Conservation (phyloP, 1,139 yeast species). For the Chernovozyma sophiae-reginae region DNA sequence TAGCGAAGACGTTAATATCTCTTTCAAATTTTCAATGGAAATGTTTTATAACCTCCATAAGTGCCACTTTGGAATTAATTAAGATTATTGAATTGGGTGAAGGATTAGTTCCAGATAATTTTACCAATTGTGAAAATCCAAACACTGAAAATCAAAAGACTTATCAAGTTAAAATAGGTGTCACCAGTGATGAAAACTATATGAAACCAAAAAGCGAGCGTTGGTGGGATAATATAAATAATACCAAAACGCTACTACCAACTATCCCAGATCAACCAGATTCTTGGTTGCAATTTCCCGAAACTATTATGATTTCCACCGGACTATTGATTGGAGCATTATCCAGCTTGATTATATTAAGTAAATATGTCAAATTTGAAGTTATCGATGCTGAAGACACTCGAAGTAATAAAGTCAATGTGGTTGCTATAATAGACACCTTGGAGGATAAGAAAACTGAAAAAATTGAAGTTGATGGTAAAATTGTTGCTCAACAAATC, state of each 20-base stretch:
- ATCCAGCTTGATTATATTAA: slow-evolving; percentile 24
- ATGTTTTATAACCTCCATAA: slow-evolving; percentile 14
- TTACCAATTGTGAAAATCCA: slow-evolving; percentile 15
- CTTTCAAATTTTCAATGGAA: slow-evolving; percentile 18
- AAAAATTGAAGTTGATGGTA: slow-evolving; percentile 1
- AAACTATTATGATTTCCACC: slow-evolving; percentile 24
- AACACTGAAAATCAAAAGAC: slow-evolving; percentile 8
- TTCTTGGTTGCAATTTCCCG: slow-evolving; percentile 39
- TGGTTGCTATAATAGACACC: background rate
- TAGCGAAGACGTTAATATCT: slow-evolving; percentile 12
- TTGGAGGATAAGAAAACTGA: background rate
- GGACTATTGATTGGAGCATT: slow-evolving; percentile 23
- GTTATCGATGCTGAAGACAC: slow-evolving; percentile 1
- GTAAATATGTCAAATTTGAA: slow-evolving; percentile 19
- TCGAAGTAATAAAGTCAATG: slow-evolving; percentile 1
- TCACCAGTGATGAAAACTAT: slow-evolving; percentile 5
- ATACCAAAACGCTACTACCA: slow-evolving; percentile 1
- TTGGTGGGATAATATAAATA: slow-evolving; percentile 21
- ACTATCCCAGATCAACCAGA: slow-evolving; percentile 21
- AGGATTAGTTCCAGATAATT: slow-evolving; percentile 19
- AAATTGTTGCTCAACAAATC: slow-evolving; percentile 7
- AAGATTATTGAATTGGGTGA: slow-evolving; percentile 25
- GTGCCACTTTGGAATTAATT: slow-evolving; percentile 12
- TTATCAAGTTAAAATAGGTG: slow-evolving; percentile 7
- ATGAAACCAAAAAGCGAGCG: slow-evolving; percentile 6